Evolutionary conservation across 2,329 filamentous ascomycete species (phyloP).

Genomic region (Fusarium bactridioides): DNA sequence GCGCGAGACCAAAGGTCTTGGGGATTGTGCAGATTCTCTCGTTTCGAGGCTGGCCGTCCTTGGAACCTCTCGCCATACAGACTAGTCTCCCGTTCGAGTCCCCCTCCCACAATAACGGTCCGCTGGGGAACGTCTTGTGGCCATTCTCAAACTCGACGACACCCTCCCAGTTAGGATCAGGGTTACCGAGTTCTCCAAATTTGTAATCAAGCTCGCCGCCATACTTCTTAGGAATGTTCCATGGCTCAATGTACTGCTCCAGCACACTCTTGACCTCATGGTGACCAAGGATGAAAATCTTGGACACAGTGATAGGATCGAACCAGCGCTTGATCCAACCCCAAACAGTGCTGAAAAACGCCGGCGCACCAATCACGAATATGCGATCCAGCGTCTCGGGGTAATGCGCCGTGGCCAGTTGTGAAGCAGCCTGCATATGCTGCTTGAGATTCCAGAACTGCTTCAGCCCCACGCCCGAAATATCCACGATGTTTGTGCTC

Average conservation of each 20-base stretch:
- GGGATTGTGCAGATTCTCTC: slow-evolving; percentile 62
- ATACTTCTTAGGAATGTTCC: slow-evolving; percentile 88
- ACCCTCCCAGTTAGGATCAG: slow-evolving; percentile 69
- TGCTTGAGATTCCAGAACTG: slow-evolving; percentile 95
- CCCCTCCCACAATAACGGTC: slow-evolving; percentile 65
- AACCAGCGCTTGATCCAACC: slow-evolving; percentile 97
- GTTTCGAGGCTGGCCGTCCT: slow-evolving; percentile 53
- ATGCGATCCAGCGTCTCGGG: slow-evolving; percentile 81
- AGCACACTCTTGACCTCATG: slow-evolving; percentile 80
- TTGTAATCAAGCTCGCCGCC: slow-evolving; percentile 85
- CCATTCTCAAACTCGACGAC: slow-evolving; percentile 62
- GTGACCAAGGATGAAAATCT: slow-evolving; percentile 88
- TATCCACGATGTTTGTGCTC: slow-evolving; percentile 94
- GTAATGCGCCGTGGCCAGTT: slow-evolving; percentile 90
- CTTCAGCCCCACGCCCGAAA: slow-evolving; percentile 84
- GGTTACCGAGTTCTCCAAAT: slow-evolving; percentile 76
- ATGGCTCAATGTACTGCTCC: slow-evolving; percentile 79
- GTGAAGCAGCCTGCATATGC: slow-evolving; percentile 93
- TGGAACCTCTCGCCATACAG: slow-evolving; percentile 62
- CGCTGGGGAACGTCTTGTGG: slow-evolving; percentile 60
- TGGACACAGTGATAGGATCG: slow-evolving; percentile 90
- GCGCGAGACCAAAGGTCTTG: slow-evolving; percentile 45
- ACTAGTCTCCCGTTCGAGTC: slow-evolving; percentile 56
- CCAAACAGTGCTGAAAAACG: slow-evolving; percentile 93
- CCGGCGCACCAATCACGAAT: slow-evolving; percentile 84